Evolutionary conservation across 2,329 filamentous ascomycete genomes (phyloP), one percentile per base, ranked within the genome.

Genomic region (Talaromyces sp.): DNA sequence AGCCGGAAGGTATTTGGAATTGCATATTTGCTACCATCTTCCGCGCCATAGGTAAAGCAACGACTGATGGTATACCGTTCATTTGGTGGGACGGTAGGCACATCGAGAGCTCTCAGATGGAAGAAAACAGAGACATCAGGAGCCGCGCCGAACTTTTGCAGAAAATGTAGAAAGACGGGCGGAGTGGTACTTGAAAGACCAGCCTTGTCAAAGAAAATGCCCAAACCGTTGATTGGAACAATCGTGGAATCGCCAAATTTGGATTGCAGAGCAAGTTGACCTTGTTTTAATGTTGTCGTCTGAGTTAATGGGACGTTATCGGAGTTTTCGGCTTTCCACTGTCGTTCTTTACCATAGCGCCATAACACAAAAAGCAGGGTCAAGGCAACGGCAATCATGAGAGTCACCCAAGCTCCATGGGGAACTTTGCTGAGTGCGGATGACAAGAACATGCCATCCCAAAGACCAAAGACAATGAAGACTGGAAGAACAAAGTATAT

Each of bases 151-250:
- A 93, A 88, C 72, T 92, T 92, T 60, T 83, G 85, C 10, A 91
- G 81, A 72, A 92, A 93, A 61, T 93, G 88, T 3, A 87, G 85
- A 74, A 91, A 92, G 10, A 89, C 87, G 8, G 84, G 84, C 1
- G 89, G 89, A 0, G 85, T 86, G 5, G 84, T 83, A 43, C 86
- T 83, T 0, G 71, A 54, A n/a, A 68, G 69, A 50, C 90, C 90
- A 0, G 86, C 83, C 76, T 93, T 93, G 78, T 93, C 90, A 73
- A 93, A 92, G 79, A 91, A 93, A 63, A 93, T 87, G 1, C 89
- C 90, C 7, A 86, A 83, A 33, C 82, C 90, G 64, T 80, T 81
- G 61, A 86, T 84, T 0, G 78, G 79, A 33, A 80, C 82, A n/a
- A 85, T 69, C 22, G 60, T 67, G 33, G 71, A 72, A 10, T 74